Evolutionary conservation across 2,329 filamentous ascomycete species (phyloP).

Genomic region (Calcarisporium arbuscula): DNA sequence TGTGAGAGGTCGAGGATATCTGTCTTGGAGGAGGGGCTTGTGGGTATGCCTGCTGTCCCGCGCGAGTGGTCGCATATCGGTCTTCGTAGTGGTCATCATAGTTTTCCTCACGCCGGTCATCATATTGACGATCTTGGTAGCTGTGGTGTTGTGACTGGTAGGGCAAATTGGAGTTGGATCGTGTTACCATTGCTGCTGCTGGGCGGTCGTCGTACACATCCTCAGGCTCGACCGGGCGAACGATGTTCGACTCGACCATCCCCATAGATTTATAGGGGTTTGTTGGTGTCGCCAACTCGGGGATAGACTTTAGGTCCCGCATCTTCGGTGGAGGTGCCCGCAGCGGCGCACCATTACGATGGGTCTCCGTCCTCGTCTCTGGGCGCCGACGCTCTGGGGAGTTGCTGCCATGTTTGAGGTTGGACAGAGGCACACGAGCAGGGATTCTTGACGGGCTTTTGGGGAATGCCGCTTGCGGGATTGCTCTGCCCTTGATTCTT

Average conservation of each 20-base stretch:
- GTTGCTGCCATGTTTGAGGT: constrained; percentile 65
- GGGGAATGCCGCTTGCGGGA: constrained; percentile 25
- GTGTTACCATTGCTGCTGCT: constrained; percentile 26
- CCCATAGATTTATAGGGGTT: constrained; percentile 43
- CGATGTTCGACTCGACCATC: constrained; percentile 48
- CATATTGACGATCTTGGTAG: too few species aligned
- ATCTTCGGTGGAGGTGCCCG: constrained; percentile 83
- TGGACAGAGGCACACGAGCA: constrained; percentile 61
- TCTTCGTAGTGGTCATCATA: constrained; percentile 23
- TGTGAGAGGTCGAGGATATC: constrained; percentile 58
- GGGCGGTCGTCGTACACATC: constrained; percentile 74
- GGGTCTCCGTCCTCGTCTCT: constrained; percentile 36
- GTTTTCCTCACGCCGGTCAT: constrained; percentile 34
- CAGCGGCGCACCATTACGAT: constrained; percentile 49
- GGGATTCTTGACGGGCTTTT: constrained; percentile 53
- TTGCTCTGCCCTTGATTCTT: constrained; percentile 12
- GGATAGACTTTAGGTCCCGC: constrained; percentile 62
- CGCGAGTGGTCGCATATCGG: constrained; percentile 35
- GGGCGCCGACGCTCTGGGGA: constrained; percentile 65
- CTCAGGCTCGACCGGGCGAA: constrained; percentile 62
- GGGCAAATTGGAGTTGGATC: constrained; percentile 34
- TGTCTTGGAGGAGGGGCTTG: constrained; percentile 52
- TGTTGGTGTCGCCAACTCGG: constrained; percentile 43
- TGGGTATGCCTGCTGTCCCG: constrained; percentile 29
- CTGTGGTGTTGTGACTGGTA: constrained; percentile 21